Evolutionary conservation across 805 yeast genomes (phyloP), one percentile per base, ranked within the genome.

Genomic region (Ogataea nakhonphanomensis): DNA sequence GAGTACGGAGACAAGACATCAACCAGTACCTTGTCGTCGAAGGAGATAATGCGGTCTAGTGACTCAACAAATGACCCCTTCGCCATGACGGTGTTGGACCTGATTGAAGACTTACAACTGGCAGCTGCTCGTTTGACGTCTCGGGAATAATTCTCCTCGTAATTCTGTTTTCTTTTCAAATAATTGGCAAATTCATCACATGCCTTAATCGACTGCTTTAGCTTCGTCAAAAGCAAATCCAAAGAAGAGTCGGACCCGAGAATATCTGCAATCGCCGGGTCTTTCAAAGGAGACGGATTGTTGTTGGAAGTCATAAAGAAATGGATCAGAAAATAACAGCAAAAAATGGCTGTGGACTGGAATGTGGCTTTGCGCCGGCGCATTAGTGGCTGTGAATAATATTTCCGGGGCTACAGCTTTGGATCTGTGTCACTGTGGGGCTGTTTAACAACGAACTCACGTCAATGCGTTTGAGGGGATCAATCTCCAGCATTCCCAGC

Each of bases 121-220:
- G 74, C 67, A 2, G 86, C 76, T 24, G 82, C 78, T 63, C 89
- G 86, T 53, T 79, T 78, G 49, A 87, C 64, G 53, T 87, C 95
- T 41, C 73, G 73, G 30, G 78, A 77, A 59, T 87, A 85, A 43
- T 84, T 95, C 49, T 82, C 85, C 60, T 88, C 96, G 37, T 82
- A 72, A 25, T 75, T 66, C 22, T 88, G 88, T 53, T 85, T 83
- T 62, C 82, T 85, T 58, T 83, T 84, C 40, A 91, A 67, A 61
- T 78, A 93, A 50, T 78, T 78, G 22, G 87, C 71, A 52, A 88
- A 81, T 57, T 93, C 98, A 54, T 89, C 96, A 49, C 95, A 82
- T 0, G 95, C 81, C 45, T 73, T 71, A 31, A 90, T 71, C 43
- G 89, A 78, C 60, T 83, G 91, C 63, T 91, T 91, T 42, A 90